Conservation (phyloP, 768 basidiomycete species). For the Podaxis mareebaensis region DNA sequence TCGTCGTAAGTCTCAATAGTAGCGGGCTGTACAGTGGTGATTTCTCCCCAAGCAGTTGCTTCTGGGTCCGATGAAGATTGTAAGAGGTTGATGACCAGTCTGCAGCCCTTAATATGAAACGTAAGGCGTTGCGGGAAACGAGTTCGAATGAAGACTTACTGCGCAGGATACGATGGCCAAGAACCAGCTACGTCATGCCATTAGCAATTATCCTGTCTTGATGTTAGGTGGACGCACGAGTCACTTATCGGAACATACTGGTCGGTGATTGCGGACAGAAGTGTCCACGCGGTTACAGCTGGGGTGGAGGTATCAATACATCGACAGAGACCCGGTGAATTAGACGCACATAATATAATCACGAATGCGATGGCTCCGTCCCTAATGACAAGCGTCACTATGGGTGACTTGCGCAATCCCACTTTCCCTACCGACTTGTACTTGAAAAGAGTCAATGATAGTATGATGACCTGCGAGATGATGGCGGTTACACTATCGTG, state of each 20-base stretch:
- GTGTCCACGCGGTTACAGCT: conserved; percentile 26
- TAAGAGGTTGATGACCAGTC: conserved; percentile 27
- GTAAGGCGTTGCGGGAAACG: not conserved
- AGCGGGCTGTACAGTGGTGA: conserved; percentile 19
- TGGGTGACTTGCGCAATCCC: conserved; percentile 34
- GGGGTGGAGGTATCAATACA: not conserved
- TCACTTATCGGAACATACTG: conserved; percentile 27
- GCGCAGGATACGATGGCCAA: conserved; percentile 29
- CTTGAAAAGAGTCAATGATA: conserved; percentile 32
- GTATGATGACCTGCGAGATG: conserved; percentile 32
- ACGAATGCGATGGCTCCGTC: conserved; percentile 38
- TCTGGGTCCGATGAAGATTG: conserved; percentile 12
- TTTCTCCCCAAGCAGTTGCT: not conserved
- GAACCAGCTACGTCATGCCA: conserved; percentile 25
- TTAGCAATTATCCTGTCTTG: not conserved
- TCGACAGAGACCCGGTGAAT: not conserved
- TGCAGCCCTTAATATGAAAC: conserved; percentile 23
- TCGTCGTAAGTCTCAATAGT: conserved; percentile 14
- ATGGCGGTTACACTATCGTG: conserved; percentile 24
- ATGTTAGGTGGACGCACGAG: conserved; percentile 22
- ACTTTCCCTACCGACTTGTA: conserved; percentile 26
- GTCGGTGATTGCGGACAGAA: conserved; percentile 23
- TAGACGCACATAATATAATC: conserved; percentile 31
- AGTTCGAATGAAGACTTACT: conserved; percentile 19
- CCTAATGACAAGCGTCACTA: conserved; percentile 35